Evolutionary conservation across 345 rosid species (phyloP), one percentile per base, ranked within the genome.

Genomic region (Ailanthus altissimus): DNA sequence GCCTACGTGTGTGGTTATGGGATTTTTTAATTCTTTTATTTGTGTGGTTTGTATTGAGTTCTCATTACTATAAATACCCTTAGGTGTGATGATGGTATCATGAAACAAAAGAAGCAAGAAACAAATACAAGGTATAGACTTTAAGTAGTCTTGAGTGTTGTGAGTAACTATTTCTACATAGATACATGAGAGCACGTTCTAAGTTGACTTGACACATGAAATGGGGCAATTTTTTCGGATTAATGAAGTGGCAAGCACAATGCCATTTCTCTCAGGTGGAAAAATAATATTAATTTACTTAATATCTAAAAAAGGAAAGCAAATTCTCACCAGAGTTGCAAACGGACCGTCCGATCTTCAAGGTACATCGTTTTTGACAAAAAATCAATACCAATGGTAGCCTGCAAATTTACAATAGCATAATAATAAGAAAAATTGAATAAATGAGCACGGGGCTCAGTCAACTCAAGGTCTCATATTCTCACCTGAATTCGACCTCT

Each of bases 351-450:
- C 46, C 97, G 88, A 82, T 92, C 97, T 83, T 92, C 98, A 70
- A 92, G 96, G 83, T 92, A 92, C 97, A 94, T 94, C 47, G 98
- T 94, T 78, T 94, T 94, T 5, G 97, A 94, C 85, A 92, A 81
- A 73, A 94, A 94, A 82, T 94, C 98, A 71, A 94, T 94, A 43
- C 97, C 98, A 46, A 94, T 92, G 0, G 97, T 94, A 26, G 98
- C 98, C 98, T 92, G 90, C 79, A 32, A 85, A 62, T 67, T 67
- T 25, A 74, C 12, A 51, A 9, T 14, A 14, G 9, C 54, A 6
- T 56, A 26, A 74, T 47, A 3, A 1, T 38, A 32, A 73, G 26
- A 13, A 16, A 15, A 7, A 20, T 5, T 11, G 3, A 32, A n/a
- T n/a, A n/a, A n/a, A n/a, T n/a, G n/a, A n/a, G n/a, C n/a, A n/a